These are phyloP conservation scores for Poa annua DNA, from an alignment of 176 grass and related monocot species.

Conservation along the genomic window DNA sequence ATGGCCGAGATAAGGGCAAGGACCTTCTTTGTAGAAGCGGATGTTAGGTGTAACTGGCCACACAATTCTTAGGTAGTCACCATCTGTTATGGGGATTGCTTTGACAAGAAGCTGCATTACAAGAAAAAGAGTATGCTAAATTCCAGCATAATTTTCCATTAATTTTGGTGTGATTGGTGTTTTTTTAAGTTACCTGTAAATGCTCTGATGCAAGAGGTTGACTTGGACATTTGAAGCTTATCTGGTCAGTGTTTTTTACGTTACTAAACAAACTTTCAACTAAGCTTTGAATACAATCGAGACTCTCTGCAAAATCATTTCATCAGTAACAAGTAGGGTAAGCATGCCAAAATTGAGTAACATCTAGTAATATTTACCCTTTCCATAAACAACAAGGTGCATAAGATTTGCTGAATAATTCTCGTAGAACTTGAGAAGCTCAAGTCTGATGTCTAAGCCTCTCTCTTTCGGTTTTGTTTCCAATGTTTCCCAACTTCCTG, in stretches of 20 bases:
- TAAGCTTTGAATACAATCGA: conserved; percentile 78
- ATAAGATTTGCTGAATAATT: conserved; percentile 97
- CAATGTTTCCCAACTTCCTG: conserved; percentile 93
- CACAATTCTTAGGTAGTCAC: conserved; percentile 67
- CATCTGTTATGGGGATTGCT: conserved; percentile 77
- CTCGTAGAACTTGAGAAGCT: conserved; percentile 81
- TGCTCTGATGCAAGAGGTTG: conserved; percentile 70
- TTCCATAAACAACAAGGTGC: conserved; percentile 96
- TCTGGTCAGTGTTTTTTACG: conserved; percentile 57
- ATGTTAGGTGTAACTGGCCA: conserved; percentile 83
- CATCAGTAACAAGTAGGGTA: conserved; percentile 28
- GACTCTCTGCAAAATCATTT: conserved; percentile 63
- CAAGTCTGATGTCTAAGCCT: conserved; percentile 80
- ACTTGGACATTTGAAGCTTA: conserved; percentile 63
- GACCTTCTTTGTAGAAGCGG: conserved; percentile 75
- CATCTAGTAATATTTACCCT: conserved; percentile 60
- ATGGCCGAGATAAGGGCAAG: conserved; percentile 72
- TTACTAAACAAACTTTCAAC: conserved; percentile 70
- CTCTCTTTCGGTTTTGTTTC: conserved; percentile 79
- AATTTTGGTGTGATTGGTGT: conserved; percentile 11
- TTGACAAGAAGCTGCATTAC: conserved; percentile 75
- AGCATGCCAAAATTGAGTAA: conserved; percentile 17
- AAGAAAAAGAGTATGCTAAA: not conserved
- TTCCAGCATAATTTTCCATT: conserved; percentile 15
- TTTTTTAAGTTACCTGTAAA: conserved; percentile 76